Evolutionary conservation across 2,329 filamentous ascomycete species (phyloP).

Genomic region (Nemania diffusa): DNA sequence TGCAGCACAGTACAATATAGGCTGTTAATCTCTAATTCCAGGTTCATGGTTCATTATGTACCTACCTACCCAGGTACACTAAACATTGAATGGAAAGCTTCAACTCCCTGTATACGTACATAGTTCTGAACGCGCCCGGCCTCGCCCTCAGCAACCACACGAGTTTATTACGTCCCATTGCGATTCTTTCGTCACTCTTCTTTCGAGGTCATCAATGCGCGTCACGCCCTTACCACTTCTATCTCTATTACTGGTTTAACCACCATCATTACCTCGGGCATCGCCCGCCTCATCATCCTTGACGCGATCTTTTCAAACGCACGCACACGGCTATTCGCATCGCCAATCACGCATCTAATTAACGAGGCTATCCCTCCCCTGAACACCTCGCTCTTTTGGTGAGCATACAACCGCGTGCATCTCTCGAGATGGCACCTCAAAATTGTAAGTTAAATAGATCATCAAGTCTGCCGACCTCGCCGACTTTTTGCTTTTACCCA

Average conservation of each 20-base stretch:
- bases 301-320: background rate
- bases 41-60: background rate
- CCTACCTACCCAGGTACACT: background rate
- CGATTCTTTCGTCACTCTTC: background rate
- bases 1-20: background rate
- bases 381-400: slow-evolving; percentile 8
- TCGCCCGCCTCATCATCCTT: slow-evolving; percentile 5
- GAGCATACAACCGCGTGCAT: slow-evolving; percentile 9
- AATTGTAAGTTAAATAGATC: slow-evolving; percentile 43
- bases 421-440: slow-evolving; percentile 45
- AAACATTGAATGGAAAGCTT: slow-evolving; percentile 7
- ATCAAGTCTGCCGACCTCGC: slow-evolving; percentile 13
- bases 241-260: background rate
- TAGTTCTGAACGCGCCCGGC: slow-evolving; percentile 15
- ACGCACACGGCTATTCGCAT: background rate
- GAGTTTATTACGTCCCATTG: slow-evolving; percentile 13
- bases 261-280: background rate
- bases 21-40: slow-evolving; percentile 8
- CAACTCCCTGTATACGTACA: background rate
- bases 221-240: background rate
- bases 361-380: background rate
- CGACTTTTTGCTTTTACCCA: slow-evolving; percentile 1
- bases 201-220: slow-evolving; percentile 14
- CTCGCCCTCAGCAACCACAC: slow-evolving; percentile 14
- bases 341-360: slow-evolving; percentile 4